A percentile compares a stretch with the other conserved stretches of the same genome.
phyloP scores from a whole-genome alignment of 352 stramenopile genomes.

The Globisporangium solare region DNA sequence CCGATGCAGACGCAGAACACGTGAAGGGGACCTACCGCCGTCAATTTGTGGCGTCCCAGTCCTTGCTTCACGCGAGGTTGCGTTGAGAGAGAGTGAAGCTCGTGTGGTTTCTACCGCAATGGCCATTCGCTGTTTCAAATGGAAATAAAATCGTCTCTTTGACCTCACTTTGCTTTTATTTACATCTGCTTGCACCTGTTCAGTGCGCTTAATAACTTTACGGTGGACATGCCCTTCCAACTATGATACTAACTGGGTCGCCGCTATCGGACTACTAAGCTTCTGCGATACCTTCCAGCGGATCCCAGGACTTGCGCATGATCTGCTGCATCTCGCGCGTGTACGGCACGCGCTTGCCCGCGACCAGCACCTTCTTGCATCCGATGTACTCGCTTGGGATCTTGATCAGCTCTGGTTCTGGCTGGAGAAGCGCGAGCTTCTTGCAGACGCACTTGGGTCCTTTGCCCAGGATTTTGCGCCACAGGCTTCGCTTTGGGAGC shows the following conservation, averaged over 20 bases:
- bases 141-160: too few relatives aligned
- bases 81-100: neutral
- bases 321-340: slow-evolving; percentile 48
- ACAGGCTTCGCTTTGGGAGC: slow-evolving; percentile 40
- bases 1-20: slow-evolving; percentile 3
- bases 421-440: slow-evolving; percentile 11
- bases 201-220: too few relatives aligned
- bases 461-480: slow-evolving; percentile 49
- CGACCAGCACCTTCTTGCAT: slow-evolving; percentile 32
- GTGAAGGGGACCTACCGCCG: slow-evolving; percentile 1
- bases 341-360: slow-evolving; percentile 47
- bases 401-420: slow-evolving; percentile 21
- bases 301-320: slow-evolving; percentile 32
- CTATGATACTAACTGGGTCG: too few relatives aligned
- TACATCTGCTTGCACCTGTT: too few relatives aligned
- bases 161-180: too few relatives aligned
- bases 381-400: slow-evolving; percentile 47
- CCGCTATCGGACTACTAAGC: slow-evolving; percentile 5
- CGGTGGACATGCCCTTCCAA: too few relatives aligned
- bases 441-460: slow-evolving; percentile 52
- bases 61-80: neutral
- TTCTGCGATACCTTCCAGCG: slow-evolving; percentile 47
- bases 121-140: neutral
- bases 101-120: neutral
- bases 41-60: slow-evolving; percentile 8